Evolutionary conservation across 331 rosid species (phyloP).

Genomic region (Rosa hybrid): DNA sequence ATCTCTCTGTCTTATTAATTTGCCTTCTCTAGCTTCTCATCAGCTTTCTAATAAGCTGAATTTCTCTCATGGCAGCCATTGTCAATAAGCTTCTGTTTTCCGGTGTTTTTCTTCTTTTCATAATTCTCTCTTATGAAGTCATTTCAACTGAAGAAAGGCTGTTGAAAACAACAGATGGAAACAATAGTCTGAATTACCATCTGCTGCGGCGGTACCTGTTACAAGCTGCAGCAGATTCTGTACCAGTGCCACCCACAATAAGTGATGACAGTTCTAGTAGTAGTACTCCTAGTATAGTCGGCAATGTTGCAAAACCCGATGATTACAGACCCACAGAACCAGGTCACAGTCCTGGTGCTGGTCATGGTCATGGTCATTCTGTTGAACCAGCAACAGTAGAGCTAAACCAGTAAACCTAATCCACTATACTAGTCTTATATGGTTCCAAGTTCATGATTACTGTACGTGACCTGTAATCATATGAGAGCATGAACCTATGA

Average conservation of each 20-base stretch:
- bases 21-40: not conserved
- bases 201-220: slow-evolving; percentile 25
- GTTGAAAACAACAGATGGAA: slow-evolving; percentile 6
- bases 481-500: not conserved
- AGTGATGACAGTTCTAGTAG: not conserved
- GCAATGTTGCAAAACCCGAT: not conserved
- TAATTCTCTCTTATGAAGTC: slow-evolving; percentile 30
- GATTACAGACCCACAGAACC: slow-evolving; percentile 74
- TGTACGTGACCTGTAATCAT: not conserved
- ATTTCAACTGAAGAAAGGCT: slow-evolving; percentile 40
- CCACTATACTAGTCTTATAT: not conserved
- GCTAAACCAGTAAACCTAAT: slow-evolving; percentile 16
- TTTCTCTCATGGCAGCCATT: slow-evolving; percentile 50
- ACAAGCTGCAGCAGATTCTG: not conserved
- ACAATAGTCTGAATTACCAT: not conserved
- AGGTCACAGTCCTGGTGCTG: slow-evolving; percentile 93
- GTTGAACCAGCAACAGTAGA: slow-evolving; percentile 29
- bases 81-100: slow-evolving; percentile 33
- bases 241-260: not conserved
- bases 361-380: slow-evolving; percentile 78
- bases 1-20: not conserved
- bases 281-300: not conserved
- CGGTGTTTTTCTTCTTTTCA: slow-evolving; percentile 32
- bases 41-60: not conserved
- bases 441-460: slow-evolving; percentile 4